Conservation (phyloP, 768 basidiomycete genomes). For the Tricholoma sp. region DNA sequence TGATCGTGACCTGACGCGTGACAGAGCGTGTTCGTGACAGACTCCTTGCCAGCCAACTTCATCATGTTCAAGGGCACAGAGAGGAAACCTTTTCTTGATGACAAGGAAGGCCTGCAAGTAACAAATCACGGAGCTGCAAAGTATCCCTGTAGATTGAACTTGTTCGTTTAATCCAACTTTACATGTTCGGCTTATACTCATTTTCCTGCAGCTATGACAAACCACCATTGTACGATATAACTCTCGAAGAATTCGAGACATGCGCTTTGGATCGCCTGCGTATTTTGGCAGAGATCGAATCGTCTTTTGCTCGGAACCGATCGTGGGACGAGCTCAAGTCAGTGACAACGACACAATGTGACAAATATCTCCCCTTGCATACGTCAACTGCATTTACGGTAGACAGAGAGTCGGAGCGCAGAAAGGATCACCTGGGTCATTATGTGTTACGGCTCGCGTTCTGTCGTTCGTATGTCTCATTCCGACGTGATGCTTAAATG, state of each 20-base stretch:
- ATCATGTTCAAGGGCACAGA: conserved; percentile 36
- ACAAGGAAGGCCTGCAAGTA: conserved; percentile 20
- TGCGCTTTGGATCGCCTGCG: conserved; percentile 85
- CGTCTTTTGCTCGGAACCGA: conserved; percentile 79
- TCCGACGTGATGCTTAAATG: neutral
- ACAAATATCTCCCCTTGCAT: conserved; percentile 72
- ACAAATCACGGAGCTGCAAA: conserved; percentile 29
- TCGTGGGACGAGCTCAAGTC: conserved; percentile 71
- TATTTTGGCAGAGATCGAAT: conserved; percentile 86
- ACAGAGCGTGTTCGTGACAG: conserved; percentile 19
- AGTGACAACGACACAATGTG: conserved; percentile 58
- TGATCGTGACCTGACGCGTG: conserved; percentile 5
- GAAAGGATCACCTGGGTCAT: conserved; percentile 85
- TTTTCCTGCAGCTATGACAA: conserved; percentile 65
- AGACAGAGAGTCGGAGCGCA: conserved; percentile 58
- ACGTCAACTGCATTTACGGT: conserved; percentile 44
- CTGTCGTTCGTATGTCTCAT: conserved; percentile 80
- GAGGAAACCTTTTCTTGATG: conserved; percentile 18
- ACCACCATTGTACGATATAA: conserved; percentile 84
- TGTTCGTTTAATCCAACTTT: conserved; percentile 43
- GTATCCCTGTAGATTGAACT: conserved; percentile 73
- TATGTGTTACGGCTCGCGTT: conserved; percentile 93
- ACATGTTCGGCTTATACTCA: conserved; percentile 6
- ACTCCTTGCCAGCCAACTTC: neutral
- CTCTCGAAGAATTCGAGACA: conserved; percentile 92